Evolutionary conservation across 768 basidiomycete species (phyloP), one percentile per base, ranked within the genome.

Genomic region (Lactifluus volemus): DNA sequence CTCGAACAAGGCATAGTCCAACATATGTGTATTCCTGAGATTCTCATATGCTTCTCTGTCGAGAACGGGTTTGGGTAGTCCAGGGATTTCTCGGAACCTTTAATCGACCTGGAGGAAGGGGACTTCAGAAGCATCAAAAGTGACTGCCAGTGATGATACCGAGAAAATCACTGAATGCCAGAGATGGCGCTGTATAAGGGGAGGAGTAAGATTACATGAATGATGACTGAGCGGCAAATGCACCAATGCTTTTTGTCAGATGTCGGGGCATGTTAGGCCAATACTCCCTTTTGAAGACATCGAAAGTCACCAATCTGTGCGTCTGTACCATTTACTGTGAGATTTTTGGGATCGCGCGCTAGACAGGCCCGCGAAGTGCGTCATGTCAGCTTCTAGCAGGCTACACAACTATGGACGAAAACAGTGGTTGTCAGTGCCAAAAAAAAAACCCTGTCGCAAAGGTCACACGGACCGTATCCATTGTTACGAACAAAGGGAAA

Each of bases 401-500:
- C 69, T 69, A 55, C 75, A 82, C 9, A 84, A 72, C 81, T 83
- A 56, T 7, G 55, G n/a, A n/a, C 11, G 5, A 61, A 19, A 41
- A 9, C 25, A 39, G 53, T 6, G 4, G 15, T 1, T 63, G 10
- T 45, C 38, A 47, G 29, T 17, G 41, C 7, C 9, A 25, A 25
- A 12, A 29, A n/a, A 32, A n/a, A 25, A 30, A 9, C 7, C 19
- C 5, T 34, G 25, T 49, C 1, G 10, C 14, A 41, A 21, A 9
- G 38, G 30, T 25, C 0, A 10, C 36, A 50, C 77, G 48, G 62
- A 85, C 87, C 53, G 76, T 74, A 65, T 88, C 81, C 56, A 83
- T 85, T 0, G 87, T 85, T 1, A 86, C 67, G 63, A 89, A 89
- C 45, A 89, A 69, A 0, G 88, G 88, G 56, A 89, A 89, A 66